phyloP scores from a whole-genome alignment of 2,329 filamentous ascomycete genomes.

The Tolypocladium tundrense region DNA sequence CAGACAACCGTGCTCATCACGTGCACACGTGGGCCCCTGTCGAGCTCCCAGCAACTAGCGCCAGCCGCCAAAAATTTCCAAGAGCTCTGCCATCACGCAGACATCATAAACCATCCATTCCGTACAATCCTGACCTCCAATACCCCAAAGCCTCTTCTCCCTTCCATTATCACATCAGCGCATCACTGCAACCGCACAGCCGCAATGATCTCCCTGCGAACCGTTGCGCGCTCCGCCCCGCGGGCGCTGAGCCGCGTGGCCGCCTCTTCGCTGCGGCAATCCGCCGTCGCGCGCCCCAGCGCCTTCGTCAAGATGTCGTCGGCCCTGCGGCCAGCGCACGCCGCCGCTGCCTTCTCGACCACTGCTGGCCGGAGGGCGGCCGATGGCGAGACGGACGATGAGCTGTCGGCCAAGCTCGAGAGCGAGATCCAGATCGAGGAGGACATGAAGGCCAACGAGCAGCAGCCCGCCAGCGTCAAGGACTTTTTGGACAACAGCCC shows the following conservation, averaged over 20 bases:
- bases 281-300: constrained; percentile 36
- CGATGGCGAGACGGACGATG: constrained; percentile 52
- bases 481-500: constrained; percentile 80
- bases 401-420: constrained; percentile 78
- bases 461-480: constrained; percentile 67
- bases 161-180: not conserved
- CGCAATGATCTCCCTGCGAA: constrained; percentile 62
- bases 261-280: constrained; percentile 37
- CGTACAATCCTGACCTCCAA: not conserved
- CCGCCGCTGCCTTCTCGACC: constrained; percentile 39
- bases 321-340: constrained; percentile 18
- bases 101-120: not conserved
- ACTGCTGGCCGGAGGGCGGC: constrained; percentile 29
- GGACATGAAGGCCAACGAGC: constrained; percentile 63
- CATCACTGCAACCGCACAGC: constrained; percentile 2
- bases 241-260: constrained; percentile 51
- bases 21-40: not conserved
- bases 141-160: not conserved
- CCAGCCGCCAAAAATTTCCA: not conserved
- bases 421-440: constrained; percentile 77
- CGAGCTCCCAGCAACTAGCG: constrained; percentile 1
- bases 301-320: constrained; percentile 32
- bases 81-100: not conserved
- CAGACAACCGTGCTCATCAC: not conserved
- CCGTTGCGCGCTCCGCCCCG: constrained; percentile 56